A percentile compares a stretch with the other conserved stretches of the same genome.
Evolutionary conservation across 1,139 yeast genomes (phyloP).

Genomic region (Zygoascus hellenicus): DNA sequence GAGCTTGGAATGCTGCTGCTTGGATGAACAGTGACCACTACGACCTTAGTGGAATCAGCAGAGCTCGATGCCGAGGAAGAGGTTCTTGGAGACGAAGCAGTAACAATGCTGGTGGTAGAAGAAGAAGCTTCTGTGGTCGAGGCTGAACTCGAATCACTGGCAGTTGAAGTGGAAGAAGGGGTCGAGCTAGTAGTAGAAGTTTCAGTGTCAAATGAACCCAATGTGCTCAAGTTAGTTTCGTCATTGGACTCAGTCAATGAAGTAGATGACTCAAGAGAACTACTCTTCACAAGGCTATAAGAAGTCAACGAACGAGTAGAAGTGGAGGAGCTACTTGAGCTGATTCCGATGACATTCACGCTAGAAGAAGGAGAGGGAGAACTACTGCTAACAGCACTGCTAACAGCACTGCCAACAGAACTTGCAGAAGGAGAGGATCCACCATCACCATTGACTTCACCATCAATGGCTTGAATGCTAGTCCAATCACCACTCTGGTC

Average conservation of each 20-base stretch:
- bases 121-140: not conserved
- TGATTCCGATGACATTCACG: slow-evolving; percentile 8
- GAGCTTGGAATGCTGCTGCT: not conserved
- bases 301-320: slow-evolving; percentile 1
- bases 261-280: not conserved
- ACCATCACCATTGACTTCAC: slow-evolving; percentile 57
- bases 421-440: slow-evolving; percentile 21
- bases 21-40: not conserved
- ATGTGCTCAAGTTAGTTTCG: not conserved
- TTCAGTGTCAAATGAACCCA: not conserved
- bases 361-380: slow-evolving; percentile 13
- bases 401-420: slow-evolving; percentile 35
- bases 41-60: not conserved
- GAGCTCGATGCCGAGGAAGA: slow-evolving; percentile 2
- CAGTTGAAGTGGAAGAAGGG: not conserved
- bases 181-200: not conserved
- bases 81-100: not conserved
- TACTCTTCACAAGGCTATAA: not conserved
- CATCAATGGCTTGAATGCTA: slow-evolving; percentile 60
- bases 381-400: slow-evolving; percentile 14
- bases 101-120: not conserved
- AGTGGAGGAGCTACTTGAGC: slow-evolving; percentile 9
- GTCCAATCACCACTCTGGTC: slow-evolving; percentile 63
- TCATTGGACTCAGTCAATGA: not conserved
- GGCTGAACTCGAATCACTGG: not conserved